Evolutionary conservation across 202 grass and related monocot species (phyloP), one percentile per base, ranked within the genome.

Genomic region (Brachypodium distachyon): DNA sequence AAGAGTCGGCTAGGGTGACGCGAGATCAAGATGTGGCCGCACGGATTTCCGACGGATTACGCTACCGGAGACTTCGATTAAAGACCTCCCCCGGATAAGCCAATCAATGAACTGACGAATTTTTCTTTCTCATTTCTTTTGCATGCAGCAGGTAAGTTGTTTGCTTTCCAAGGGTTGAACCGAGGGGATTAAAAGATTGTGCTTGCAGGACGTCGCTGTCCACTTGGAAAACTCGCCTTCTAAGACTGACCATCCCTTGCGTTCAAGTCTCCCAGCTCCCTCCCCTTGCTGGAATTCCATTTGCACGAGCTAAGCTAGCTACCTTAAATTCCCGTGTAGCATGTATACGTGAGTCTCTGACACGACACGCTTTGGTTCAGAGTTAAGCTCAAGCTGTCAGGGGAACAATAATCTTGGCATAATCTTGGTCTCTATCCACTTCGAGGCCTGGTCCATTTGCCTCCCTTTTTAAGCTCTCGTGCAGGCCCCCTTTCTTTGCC

Each of bases 161-260:
- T 61, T 43, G 70, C 53, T 81, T 86, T n/a, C n/a, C 77, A 44
- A 70, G 21, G 40, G 53, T 56, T 79, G 31, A 65, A 49, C 21
- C 54, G 17, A 14, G 32, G n/a, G n/a, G n/a, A n/a, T n/a, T n/a
- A 66, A 34, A 40, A 27, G 60, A 52, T 40, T n/a, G 34, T 27
- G 3, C 2, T 23, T 12, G 5, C 21, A 2, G 12, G 5, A 3
- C 12, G 70, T 87, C 75, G 14, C 69, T 88, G 85, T 88, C 75
- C 52, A 61, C 74, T 67, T 75, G 80, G 67, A 74, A 84, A 88
- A 87, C 81, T 90, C 81, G 67, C 50, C 87, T 93, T 93, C 83
- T 70, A 90, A 90, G 84, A 75, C 72, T 93, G 22, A 84, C 42
- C 81, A 84, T 82, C 67, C 60, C 76, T 90, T 90, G 79, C 86